phyloP scores from a whole-genome alignment of 495 filamentous ascomycete genomes.

The Astrothelium macrocarpum region DNA sequence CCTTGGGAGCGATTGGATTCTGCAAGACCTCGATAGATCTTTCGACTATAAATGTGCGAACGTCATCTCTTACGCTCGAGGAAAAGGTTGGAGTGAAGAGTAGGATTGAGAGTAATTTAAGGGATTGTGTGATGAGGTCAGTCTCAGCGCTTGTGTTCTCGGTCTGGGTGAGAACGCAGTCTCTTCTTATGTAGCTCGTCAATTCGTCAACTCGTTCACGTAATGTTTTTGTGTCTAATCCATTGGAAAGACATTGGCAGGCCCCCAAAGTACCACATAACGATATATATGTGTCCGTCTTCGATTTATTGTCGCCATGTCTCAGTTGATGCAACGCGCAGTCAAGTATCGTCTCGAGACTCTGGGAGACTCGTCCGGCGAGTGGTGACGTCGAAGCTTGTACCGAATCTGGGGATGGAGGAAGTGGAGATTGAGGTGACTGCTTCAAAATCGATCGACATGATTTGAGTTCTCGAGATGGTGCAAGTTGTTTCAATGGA shows the following conservation, averaged over 20 bases:
- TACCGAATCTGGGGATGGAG: neutral
- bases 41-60: slow-evolving; percentile 69
- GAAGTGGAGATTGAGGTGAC: slow-evolving; percentile 24
- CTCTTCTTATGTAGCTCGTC: slow-evolving; percentile 68
- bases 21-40: slow-evolving; percentile 61
- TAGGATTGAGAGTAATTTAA: slow-evolving; percentile 64
- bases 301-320: slow-evolving; percentile 52
- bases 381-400: slow-evolving; percentile 19
- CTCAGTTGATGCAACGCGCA: slow-evolving; percentile 71
- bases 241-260: slow-evolving; percentile 50
- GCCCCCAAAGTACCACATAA: slow-evolving; percentile 65
- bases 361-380: slow-evolving; percentile 31
- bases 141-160: slow-evolving; percentile 31
- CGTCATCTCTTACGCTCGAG: slow-evolving; percentile 59
- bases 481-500: slow-evolving; percentile 41
- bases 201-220: slow-evolving; percentile 64
- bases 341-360: slow-evolving; percentile 68
- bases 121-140: slow-evolving; percentile 60
- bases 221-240: slow-evolving; percentile 64
- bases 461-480: slow-evolving; percentile 56
- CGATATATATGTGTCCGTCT: slow-evolving; percentile 78
- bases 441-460: slow-evolving; percentile 81
- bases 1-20: slow-evolving; percentile 58
- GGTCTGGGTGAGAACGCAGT: slow-evolving; percentile 47
- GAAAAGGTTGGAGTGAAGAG: slow-evolving; percentile 58